phyloP scores from a whole-genome alignment of 306 rosid species.

The Fragaria ananassa region DNA sequence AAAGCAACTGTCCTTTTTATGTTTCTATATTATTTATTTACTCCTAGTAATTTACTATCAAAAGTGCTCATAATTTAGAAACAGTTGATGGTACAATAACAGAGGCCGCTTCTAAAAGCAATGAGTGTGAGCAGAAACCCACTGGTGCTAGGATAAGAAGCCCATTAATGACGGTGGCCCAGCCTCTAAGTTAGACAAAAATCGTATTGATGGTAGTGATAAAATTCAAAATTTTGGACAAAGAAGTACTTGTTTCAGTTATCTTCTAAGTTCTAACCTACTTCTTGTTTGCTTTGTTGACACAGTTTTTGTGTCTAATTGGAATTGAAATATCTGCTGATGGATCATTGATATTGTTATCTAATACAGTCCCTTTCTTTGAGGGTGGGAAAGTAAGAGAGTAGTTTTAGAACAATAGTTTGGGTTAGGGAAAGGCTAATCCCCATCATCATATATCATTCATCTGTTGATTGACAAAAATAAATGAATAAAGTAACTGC shows the following conservation, averaged over 20 bases:
- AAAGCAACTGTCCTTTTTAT: neutral
- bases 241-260: neutral
- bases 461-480: neutral
- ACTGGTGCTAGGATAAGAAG: neutral
- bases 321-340: constrained; percentile 10
- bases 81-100: neutral
- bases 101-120: neutral
- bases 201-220: neutral
- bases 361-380: neutral
- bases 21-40: neutral
- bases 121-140: constrained; percentile 2
- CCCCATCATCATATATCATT: neutral
- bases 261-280: neutral
- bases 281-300: neutral
- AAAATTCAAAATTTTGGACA: neutral
- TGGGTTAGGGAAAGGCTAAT: neutral
- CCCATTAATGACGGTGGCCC: neutral
- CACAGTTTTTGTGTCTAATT: neutral
- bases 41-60: neutral
- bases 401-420: neutral
- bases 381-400: neutral
- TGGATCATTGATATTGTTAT: neutral
- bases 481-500: neutral
- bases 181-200: neutral
- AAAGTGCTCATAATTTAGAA: neutral